A percentile compares a stretch with the other conserved stretches of the same genome.
phyloP scores from a whole-genome alignment of 768 basidiomycete species.

The Xerocomellus dryophilus region DNA sequence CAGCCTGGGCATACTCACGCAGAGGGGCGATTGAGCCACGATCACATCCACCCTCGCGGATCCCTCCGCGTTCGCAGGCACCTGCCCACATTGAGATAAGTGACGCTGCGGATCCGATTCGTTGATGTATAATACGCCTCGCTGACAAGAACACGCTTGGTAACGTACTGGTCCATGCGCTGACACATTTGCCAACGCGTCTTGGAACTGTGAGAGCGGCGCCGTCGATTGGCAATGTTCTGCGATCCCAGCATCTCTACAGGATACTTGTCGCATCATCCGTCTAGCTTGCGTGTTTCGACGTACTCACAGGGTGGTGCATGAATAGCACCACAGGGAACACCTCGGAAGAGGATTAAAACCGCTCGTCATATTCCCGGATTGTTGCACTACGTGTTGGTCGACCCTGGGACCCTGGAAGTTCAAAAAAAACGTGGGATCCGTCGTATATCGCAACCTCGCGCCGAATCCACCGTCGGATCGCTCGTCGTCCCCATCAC shows the following conservation, averaged over 20 bases:
- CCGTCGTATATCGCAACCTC: too few species aligned
- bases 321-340: neutral
- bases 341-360: neutral
- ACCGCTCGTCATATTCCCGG: too few species aligned
- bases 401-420: too few species aligned
- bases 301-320: too few species aligned
- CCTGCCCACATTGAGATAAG: neutral
- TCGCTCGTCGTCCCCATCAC: neutral
- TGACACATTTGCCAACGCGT: neutral
- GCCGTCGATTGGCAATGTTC: too few species aligned
- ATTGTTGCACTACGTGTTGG: neutral
- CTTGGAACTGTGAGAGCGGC: neutral
- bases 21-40: too few species aligned
- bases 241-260: too few species aligned
- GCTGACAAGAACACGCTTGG: neutral
- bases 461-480: neutral
- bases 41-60: neutral
- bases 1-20: too few species aligned
- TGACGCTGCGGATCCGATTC: neutral
- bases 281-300: too few species aligned
- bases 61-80: neutral
- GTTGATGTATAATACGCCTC: neutral
- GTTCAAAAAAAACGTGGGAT: too few species aligned
- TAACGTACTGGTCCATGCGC: neutral
- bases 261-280: too few species aligned